These are phyloP conservation scores for Botryotinia calthae DNA, from an alignment of 2,329 filamentous ascomycete species.

Conservation along the genomic window DNA sequence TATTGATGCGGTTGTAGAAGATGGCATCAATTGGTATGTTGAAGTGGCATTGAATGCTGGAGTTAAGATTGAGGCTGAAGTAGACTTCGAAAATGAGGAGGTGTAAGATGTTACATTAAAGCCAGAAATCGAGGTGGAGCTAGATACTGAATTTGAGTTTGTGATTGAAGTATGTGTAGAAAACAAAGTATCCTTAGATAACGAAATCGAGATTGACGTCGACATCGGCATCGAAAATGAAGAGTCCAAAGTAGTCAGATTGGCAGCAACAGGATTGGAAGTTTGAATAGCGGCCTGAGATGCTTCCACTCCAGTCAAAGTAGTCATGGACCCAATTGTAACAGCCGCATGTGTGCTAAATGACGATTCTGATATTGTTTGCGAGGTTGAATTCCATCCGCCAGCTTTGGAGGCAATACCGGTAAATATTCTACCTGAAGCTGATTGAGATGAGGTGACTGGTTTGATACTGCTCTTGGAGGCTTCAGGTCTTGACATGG, in stretches of 20 bases:
- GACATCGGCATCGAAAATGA: background rate
- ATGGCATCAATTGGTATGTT: background rate
- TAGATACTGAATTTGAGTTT: background rate
- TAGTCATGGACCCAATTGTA: conserved; percentile 17
- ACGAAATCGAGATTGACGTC: background rate
- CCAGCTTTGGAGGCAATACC: conserved; percentile 16
- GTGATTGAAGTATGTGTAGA: background rate
- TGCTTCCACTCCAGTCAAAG: conserved; percentile 23
- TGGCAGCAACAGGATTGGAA: background rate
- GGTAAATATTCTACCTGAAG: conserved; percentile 21
- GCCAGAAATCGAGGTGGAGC: background rate
- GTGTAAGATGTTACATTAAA: background rate
- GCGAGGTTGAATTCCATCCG: conserved; percentile 31
- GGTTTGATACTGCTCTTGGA: conserved; percentile 21
- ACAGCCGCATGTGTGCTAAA: conserved; percentile 22
- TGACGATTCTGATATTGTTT: background rate
- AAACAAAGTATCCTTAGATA: background rate
- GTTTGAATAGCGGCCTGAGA: conserved; percentile 23
- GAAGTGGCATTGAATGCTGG: background rate
- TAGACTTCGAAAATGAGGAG: background rate
- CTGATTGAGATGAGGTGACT: conserved; percentile 20
- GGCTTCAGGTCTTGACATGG: background rate
- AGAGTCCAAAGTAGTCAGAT: conserved; percentile 1
- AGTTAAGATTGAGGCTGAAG: background rate
- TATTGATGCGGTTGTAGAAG: background rate